These are phyloP conservation scores for Penicillium polonicum DNA, from an alignment of 2,329 filamentous ascomycete genomes.

Conservation along the genomic window DNA sequence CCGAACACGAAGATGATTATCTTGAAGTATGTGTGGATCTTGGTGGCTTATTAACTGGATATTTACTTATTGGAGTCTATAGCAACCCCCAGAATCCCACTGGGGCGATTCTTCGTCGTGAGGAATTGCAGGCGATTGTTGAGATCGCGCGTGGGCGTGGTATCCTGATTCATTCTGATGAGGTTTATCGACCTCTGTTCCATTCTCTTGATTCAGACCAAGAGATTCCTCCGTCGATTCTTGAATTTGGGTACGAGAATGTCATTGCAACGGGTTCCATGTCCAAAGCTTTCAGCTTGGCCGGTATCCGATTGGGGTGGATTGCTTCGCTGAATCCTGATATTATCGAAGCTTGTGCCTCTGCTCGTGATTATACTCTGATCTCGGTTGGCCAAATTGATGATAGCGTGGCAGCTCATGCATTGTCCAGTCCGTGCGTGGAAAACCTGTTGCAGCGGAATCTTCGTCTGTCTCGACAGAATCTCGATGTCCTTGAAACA, in stretches of 20 bases:
- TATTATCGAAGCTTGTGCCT: slow-evolving; percentile 61
- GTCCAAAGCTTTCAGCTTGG: slow-evolving; percentile 76
- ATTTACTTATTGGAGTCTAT: not conserved
- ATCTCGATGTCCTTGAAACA: slow-evolving; percentile 59
- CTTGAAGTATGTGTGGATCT: slow-evolving; percentile 48
- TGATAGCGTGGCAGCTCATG: slow-evolving; percentile 69
- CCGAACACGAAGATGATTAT: slow-evolving; percentile 57
- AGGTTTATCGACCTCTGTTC: slow-evolving; percentile 79
- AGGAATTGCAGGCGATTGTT: slow-evolving; percentile 60
- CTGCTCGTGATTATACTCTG: slow-evolving; percentile 72
- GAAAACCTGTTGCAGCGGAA: slow-evolving; percentile 60
- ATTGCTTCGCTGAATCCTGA: slow-evolving; percentile 60
- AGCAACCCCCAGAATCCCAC: slow-evolving; percentile 79
- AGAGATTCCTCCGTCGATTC: slow-evolving; percentile 62
- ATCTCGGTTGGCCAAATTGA: slow-evolving; percentile 76
- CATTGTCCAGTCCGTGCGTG: slow-evolving; percentile 61
- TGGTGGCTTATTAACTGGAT: not conserved
- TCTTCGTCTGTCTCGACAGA: slow-evolving; percentile 61
- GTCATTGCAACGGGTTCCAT: slow-evolving; percentile 72
- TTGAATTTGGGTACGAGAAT: slow-evolving; percentile 66
- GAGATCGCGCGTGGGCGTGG: slow-evolving; percentile 60
- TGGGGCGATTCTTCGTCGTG: slow-evolving; percentile 63
- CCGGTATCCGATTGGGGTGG: slow-evolving; percentile 77
- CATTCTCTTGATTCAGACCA: slow-evolving; percentile 56
- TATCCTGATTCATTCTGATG: slow-evolving; percentile 70